These are phyloP conservation scores for Usnea hakonensis DNA, from an alignment of 495 filamentous ascomycete genomes.

Conservation along the genomic window DNA sequence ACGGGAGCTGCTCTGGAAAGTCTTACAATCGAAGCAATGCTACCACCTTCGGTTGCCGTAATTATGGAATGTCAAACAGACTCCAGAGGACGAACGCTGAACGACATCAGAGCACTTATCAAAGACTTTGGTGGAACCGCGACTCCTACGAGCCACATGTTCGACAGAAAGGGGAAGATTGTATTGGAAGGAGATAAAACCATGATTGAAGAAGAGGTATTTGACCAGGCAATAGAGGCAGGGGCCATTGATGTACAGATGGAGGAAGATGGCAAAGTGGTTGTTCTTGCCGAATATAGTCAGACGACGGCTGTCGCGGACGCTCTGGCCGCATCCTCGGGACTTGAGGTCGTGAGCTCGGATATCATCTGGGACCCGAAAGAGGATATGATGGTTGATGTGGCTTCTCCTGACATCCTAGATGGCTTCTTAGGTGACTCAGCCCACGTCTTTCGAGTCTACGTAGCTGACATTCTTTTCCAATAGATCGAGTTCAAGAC, in stretches of 20 bases:
- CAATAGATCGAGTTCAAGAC: constrained; percentile 40
- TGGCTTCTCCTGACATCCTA: constrained; percentile 44
- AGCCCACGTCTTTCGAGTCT: constrained; percentile 22
- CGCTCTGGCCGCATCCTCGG: constrained; percentile 47
- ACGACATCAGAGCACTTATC: constrained; percentile 59
- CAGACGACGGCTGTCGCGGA: constrained; percentile 59
- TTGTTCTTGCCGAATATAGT: constrained; percentile 67
- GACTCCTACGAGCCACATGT: constrained; percentile 73
- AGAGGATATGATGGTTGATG: constrained; percentile 59
- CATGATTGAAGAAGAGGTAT: constrained; percentile 58
- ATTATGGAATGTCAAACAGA: constrained; percentile 83
- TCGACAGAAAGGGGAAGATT: constrained; percentile 67
- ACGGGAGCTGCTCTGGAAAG: constrained; percentile 65
- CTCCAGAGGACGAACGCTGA: constrained; percentile 60
- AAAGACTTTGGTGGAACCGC: constrained; percentile 60
- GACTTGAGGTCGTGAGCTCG: constrained; percentile 55
- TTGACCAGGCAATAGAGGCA: constrained; percentile 80
- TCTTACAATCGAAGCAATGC: constrained; percentile 72
- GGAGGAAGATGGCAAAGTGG: constrained; percentile 59
- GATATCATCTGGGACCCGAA: constrained; percentile 86
- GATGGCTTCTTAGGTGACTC: constrained; percentile 48
- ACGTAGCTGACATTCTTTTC: constrained; percentile 2
- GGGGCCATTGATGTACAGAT: constrained; percentile 74
- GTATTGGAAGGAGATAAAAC: constrained; percentile 57
- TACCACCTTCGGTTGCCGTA: constrained; percentile 67